phyloP scores from a whole-genome alignment of 768 basidiomycete species.

The Phlegmacium glaucopus region DNA sequence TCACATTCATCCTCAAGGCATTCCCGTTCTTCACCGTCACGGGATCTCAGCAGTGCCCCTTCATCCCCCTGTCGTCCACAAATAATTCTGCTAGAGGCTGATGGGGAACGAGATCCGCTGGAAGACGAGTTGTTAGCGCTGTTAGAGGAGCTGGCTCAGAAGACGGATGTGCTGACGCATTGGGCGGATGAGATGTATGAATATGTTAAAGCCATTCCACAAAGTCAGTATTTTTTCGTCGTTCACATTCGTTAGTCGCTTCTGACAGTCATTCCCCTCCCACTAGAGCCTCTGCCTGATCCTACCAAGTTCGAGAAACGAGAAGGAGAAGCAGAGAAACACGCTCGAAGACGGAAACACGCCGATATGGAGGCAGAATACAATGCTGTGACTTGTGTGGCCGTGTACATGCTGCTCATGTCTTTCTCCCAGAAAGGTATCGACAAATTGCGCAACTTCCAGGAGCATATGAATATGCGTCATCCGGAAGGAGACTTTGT shows the following conservation, averaged over 20 bases:
- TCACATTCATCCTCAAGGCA: conserved; percentile 19
- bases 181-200: conserved; percentile 97
- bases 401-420: conserved; percentile 89
- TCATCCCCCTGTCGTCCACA: conserved; percentile 58
- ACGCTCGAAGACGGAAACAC: conserved; percentile 64
- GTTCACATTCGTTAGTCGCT: conserved; percentile 24
- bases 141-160: conserved; percentile 91
- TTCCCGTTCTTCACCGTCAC: conserved; percentile 35
- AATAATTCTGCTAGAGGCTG: conserved; percentile 45
- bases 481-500: conserved; percentile 72
- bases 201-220: conserved; percentile 78
- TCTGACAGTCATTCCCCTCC: neutral
- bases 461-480: conserved; percentile 80
- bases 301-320: conserved; percentile 70
- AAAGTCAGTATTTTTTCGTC: conserved; percentile 46
- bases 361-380: conserved; percentile 79
- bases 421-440: conserved; percentile 93
- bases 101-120: conserved; percentile 55
- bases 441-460: conserved; percentile 71
- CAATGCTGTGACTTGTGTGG: conserved; percentile 81
- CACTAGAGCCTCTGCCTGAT: conserved; percentile 74
- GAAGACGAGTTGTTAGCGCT: conserved; percentile 80
- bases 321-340: conserved; percentile 69
- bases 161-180: conserved; percentile 88
- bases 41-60: conserved; percentile 32